These are phyloP conservation scores for Isabelozyma heimii DNA, from an alignment of 805 yeast species.

Conservation along the genomic window DNA sequence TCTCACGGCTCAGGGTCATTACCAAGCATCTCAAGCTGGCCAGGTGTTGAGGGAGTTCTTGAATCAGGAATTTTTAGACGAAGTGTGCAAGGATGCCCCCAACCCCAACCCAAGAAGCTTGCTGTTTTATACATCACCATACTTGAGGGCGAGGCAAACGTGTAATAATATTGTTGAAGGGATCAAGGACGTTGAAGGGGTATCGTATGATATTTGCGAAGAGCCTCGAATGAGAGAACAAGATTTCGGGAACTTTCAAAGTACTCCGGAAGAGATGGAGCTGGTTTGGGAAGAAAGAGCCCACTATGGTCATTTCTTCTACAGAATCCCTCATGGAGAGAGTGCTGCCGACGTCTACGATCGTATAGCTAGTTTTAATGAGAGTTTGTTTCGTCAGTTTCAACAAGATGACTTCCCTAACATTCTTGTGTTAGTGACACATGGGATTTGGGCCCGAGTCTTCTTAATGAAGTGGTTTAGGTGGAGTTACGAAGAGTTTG, in stretches of 20 bases:
- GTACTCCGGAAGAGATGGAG: slow-evolving; percentile 72
- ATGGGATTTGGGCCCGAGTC: slow-evolving; percentile 92
- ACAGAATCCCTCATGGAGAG: slow-evolving; percentile 89
- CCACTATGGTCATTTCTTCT: slow-evolving; percentile 76
- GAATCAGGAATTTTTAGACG: slow-evolving; percentile 32
- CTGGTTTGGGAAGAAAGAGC: slow-evolving; percentile 82
- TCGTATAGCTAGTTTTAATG: slow-evolving; percentile 86
- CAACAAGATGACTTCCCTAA: slow-evolving; percentile 68
- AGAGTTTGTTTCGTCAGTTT: slow-evolving; percentile 80
- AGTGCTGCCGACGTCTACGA: slow-evolving; percentile 96
- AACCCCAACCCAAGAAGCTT: slow-evolving; percentile 35
- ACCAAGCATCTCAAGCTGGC: slow-evolving; percentile 64
- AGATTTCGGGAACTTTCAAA: slow-evolving; percentile 92
- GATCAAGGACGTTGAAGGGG: slow-evolving; percentile 43
- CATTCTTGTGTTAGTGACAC: slow-evolving; percentile 81
- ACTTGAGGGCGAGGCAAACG: slow-evolving; percentile 80
- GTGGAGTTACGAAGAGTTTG: slow-evolving; percentile 90
- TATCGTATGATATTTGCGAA: slow-evolving; percentile 59
- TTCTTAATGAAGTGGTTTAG: slow-evolving; percentile 92
- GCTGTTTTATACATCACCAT: slow-evolving; percentile 84
- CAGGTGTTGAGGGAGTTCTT: slow-evolving; percentile 40
- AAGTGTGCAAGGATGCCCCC: slow-evolving; percentile 4
- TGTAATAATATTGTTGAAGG: slow-evolving; percentile 66
- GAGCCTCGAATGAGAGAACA: slow-evolving; percentile 94
- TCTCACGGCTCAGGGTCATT: slow-evolving; percentile 68